phyloP scores from a whole-genome alignment of 441 rosid genomes.

The Capsella rubella region DNA sequence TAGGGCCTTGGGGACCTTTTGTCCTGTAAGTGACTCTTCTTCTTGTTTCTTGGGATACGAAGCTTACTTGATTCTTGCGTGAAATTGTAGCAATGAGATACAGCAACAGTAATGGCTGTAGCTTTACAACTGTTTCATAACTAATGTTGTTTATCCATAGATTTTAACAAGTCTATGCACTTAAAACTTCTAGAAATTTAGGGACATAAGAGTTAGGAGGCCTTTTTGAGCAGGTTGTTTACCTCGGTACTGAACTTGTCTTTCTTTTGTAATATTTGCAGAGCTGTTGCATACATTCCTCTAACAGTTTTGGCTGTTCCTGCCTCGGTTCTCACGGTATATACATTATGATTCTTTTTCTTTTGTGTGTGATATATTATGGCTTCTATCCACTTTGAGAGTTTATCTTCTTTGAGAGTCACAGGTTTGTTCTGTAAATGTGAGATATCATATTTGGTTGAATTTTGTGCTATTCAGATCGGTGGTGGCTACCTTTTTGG shows the following conservation, averaged over 20 bases:
- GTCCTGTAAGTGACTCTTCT: conserved; percentile 70
- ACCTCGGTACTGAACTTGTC: conserved; percentile 18
- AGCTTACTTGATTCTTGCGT: conserved; percentile 2
- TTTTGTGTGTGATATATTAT: conserved; percentile 1
- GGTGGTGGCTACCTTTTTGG: conserved; percentile 99
- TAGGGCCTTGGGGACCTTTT: conserved; percentile 98
- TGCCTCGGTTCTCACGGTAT: conserved; percentile 95
- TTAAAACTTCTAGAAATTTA: background rate
- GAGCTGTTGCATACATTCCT: conserved; percentile 95
- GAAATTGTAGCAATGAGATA: conserved; percentile 3
- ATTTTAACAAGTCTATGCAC: background rate
- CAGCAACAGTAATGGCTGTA: background rate
- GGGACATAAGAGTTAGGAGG: background rate
- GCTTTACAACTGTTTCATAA: conserved; percentile 13
- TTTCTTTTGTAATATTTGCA: conserved; percentile 49
- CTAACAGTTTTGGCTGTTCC: conserved; percentile 97
- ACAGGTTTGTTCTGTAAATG: background rate
- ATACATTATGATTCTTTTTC: conserved; percentile 22
- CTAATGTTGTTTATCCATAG: background rate
- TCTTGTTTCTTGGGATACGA: background rate
- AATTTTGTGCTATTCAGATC: conserved; percentile 61
- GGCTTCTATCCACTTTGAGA: conserved; percentile 10
- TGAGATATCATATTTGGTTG: conserved; percentile 27
- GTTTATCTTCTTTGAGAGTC: conserved; percentile 1
- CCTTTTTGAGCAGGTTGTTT: background rate